phyloP scores from a whole-genome alignment of 495 filamentous ascomycete genomes.

The Cercophora scortea region DNA sequence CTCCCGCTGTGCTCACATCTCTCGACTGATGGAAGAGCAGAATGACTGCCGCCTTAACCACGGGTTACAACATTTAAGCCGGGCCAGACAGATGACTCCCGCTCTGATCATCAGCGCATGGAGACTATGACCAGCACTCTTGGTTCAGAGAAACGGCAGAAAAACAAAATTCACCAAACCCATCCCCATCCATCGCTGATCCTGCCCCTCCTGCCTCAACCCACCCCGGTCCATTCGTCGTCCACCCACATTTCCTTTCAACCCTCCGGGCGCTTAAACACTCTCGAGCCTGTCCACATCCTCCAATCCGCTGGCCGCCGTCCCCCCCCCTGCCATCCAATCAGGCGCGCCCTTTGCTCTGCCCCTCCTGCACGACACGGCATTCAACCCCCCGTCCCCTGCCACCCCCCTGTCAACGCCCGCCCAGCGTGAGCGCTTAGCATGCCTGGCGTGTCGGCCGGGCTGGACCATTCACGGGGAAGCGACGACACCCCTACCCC shows the following conservation, averaged over 20 bases:
- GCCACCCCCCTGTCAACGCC: neutral
- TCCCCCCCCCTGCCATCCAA: neutral
- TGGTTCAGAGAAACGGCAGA: no score
- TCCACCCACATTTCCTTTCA: neutral
- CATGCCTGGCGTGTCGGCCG: neutral
- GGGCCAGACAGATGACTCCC: no score
- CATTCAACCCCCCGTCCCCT: neutral
- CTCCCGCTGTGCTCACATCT: no score
- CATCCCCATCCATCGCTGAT: no score
- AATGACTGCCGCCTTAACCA: no score
- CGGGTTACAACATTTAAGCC: no score
- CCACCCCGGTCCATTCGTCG: neutral
- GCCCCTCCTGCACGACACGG: neutral
- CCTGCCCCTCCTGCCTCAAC: no score
- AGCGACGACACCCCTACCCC: neutral
- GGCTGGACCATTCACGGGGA: constrained; percentile 3
- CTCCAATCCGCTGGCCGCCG: neutral
- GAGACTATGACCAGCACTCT: no score
- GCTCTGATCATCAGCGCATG: no score
- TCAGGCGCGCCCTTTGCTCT: neutral
- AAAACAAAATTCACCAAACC: no score
- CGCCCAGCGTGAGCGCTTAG: constrained; percentile 5
- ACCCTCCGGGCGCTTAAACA: neutral
- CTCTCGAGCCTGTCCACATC: neutral
- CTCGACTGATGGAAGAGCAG: no score